phyloP scores from a whole-genome alignment of 2,329 filamentous ascomycete species.

The Aspergillus ruber region DNA sequence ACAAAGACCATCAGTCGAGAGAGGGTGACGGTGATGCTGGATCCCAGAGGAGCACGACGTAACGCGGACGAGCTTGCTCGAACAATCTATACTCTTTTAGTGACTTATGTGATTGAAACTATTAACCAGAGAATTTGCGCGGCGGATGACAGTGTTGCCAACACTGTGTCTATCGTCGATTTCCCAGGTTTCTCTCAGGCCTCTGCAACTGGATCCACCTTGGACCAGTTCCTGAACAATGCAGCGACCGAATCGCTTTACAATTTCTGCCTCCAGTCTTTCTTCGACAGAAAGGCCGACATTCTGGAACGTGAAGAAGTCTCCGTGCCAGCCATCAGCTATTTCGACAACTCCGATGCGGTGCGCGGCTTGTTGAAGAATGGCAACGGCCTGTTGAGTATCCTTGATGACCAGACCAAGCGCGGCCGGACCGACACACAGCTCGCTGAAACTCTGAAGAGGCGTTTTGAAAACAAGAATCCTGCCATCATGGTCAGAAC shows the following conservation, averaged over 20 bases:
- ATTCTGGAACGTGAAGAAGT: slow-evolving; percentile 93
- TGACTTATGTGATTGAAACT: slow-evolving; percentile 87
- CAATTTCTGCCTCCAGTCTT: slow-evolving; percentile 87
- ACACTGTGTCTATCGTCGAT: slow-evolving; percentile 91
- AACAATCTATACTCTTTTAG: slow-evolving; percentile 86
- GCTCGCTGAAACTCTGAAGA: slow-evolving; percentile 80
- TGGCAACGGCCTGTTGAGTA: slow-evolving; percentile 86
- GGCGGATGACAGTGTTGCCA: slow-evolving; percentile 77
- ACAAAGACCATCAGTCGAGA: slow-evolving; percentile 95
- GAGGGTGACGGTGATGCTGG: slow-evolving; percentile 97
- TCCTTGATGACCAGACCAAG: slow-evolving; percentile 90
- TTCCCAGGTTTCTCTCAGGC: slow-evolving; percentile 92
- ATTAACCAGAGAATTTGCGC: slow-evolving; percentile 89
- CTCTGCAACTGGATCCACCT: slow-evolving; percentile 70
- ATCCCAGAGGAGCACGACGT: slow-evolving; percentile 78
- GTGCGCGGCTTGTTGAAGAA: slow-evolving; percentile 86
- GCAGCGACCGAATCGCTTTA: slow-evolving; percentile 88
- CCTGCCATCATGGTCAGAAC: slow-evolving; percentile 75
- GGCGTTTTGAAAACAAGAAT: slow-evolving; percentile 92
- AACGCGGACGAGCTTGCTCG: slow-evolving; percentile 93
- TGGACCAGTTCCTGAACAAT: slow-evolving; percentile 93
- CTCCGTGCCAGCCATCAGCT: slow-evolving; percentile 80
- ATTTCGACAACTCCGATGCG: slow-evolving; percentile 95
- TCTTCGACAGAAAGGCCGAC: slow-evolving; percentile 91
- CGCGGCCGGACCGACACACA: slow-evolving; percentile 84